Conservation (phyloP, 2,329 filamentous ascomycete genomes). For the Chaetomiaceae sp. region DNA sequence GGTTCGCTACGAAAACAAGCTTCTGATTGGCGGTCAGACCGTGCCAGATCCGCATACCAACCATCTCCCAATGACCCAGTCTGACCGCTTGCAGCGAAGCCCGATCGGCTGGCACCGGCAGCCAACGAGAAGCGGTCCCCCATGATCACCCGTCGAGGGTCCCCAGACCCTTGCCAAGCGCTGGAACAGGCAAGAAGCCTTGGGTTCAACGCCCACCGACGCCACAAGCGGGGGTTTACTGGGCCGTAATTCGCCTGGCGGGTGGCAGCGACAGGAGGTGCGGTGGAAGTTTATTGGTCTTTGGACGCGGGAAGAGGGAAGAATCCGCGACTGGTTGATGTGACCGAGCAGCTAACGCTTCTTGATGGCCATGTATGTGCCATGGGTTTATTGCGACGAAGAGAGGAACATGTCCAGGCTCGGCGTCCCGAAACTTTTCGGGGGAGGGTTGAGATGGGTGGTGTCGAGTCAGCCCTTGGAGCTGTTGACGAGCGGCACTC, state of each 20-base stretch:
- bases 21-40: neutral
- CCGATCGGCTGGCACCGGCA: slow-evolving; percentile 2
- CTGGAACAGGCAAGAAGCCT: neutral
- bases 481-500: too few relatives aligned
- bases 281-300: too few relatives aligned
- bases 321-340: neutral
- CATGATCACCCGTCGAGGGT: neutral
- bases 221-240: neutral
- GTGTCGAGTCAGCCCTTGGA: neutral
- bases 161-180: neutral
- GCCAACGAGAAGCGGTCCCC: neutral
- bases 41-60: neutral
- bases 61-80: too few relatives aligned
- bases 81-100: too few relatives aligned
- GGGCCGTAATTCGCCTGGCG: neutral
- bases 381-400: too few relatives aligned
- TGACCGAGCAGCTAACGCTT: too few relatives aligned
- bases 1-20: neutral
- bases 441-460: neutral
- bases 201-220: neutral
- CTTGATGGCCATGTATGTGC: too few relatives aligned
- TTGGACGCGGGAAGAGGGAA: neutral
- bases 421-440: neutral
- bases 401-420: neutral
- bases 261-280: neutral